Evolutionary conservation across 352 stramenopile genomes (phyloP).

Genomic region (Elongisporangium prolatum): DNA sequence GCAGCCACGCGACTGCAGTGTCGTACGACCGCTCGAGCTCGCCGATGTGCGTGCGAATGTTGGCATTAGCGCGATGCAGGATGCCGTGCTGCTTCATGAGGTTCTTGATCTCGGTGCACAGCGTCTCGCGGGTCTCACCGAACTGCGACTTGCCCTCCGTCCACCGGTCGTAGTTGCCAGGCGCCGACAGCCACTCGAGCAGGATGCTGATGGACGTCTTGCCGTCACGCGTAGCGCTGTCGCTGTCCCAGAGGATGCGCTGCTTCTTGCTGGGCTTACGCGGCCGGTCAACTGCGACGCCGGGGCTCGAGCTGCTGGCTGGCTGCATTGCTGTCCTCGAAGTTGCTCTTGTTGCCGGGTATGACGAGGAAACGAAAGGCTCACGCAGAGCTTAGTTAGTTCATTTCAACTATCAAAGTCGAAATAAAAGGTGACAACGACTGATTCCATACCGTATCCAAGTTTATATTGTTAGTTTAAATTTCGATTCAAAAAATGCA

Average conservation of each 20-base stretch:
- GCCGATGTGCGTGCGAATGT: constrained; percentile 79
- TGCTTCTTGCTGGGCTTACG: constrained; percentile 30
- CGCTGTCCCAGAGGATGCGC: constrained; percentile 75
- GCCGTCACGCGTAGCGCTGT: constrained; percentile 50
- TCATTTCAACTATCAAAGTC: too few relatives aligned
- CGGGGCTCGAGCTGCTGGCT: constrained; percentile 1
- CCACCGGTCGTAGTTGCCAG: constrained; percentile 66
- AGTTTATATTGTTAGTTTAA: not conserved
- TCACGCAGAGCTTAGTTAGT: too few relatives aligned
- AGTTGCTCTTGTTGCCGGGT: not conserved
- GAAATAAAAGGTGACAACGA: too few relatives aligned
- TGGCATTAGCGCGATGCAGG: constrained; percentile 66
- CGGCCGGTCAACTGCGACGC: not conserved
- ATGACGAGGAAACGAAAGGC: not conserved
- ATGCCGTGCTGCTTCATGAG: constrained; percentile 59
- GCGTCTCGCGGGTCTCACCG: constrained; percentile 61
- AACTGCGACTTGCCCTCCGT: constrained; percentile 56
- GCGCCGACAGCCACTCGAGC: constrained; percentile 60
- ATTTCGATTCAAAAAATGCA: too few relatives aligned
- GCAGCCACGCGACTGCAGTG: too few relatives aligned
- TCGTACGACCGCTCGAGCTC: constrained; percentile 68
- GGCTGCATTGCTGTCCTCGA: not conserved
- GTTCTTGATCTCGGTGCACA: constrained; percentile 71
- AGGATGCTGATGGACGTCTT: constrained; percentile 72
- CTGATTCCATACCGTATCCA: not conserved